These are phyloP conservation scores for Periconia sp. DNA, from an alignment of 2,329 filamentous ascomycete genomes.

Conservation along the genomic window DNA sequence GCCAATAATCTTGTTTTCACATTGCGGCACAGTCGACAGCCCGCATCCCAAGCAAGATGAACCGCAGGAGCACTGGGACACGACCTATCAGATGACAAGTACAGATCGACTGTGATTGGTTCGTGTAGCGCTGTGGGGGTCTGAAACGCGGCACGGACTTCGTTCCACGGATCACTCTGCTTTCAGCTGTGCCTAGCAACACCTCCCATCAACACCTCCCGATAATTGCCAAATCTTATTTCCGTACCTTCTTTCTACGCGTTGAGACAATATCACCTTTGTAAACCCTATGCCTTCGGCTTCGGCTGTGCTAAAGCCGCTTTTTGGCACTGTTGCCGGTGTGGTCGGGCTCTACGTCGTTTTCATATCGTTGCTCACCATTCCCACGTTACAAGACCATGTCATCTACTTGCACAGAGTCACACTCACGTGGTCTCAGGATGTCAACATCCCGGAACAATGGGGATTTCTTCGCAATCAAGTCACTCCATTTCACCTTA, in stretches of 20 bases:
- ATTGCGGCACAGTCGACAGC: constrained; percentile 4
- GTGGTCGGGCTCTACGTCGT: constrained; percentile 45
- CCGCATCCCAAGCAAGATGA: neutral
- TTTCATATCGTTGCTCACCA: constrained; percentile 55
- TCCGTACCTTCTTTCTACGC: too few species aligned
- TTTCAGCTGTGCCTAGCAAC: too few species aligned
- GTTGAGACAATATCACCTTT: too few species aligned
- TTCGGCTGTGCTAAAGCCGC: constrained; percentile 24
- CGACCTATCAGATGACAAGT: neutral
- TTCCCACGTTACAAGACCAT: constrained; percentile 59
- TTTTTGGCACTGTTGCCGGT: constrained; percentile 26
- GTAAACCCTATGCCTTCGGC: constrained; percentile 30
- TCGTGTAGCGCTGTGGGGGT: constrained; percentile 7
- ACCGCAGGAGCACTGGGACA: neutral
- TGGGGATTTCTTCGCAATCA: constrained; percentile 59
- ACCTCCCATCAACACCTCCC: too few species aligned
- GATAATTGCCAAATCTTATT: too few species aligned
- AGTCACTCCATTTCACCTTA: constrained; percentile 56
- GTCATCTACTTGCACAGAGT: constrained; percentile 63
- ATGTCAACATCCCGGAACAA: constrained; percentile 55
- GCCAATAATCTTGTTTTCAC: constrained; percentile 1
- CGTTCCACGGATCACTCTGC: too few species aligned
- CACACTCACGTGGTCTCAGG: constrained; percentile 61
- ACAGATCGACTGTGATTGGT: constrained; percentile 14
- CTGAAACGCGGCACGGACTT: constrained; percentile 9